These are phyloP conservation scores for Neopestalotiopsis clavispora DNA, from an alignment of 2,329 filamentous ascomycete genomes.

Conservation along the genomic window DNA sequence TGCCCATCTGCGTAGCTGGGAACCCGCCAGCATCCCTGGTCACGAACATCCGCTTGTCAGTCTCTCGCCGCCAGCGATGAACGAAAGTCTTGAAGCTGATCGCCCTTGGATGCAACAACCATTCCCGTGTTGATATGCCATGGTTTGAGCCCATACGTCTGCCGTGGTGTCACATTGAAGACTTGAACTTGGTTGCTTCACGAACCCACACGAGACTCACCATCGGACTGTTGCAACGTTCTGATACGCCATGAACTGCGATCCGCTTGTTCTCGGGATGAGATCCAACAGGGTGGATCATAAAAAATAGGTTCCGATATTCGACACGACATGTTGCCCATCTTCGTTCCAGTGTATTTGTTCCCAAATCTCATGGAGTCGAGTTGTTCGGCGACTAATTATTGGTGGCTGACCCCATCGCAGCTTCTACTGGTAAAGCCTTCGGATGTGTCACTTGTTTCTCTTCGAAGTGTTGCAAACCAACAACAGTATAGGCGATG, in stretches of 20 bases:
- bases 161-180: conserved; percentile 32
- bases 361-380: too few species aligned
- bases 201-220: not conserved
- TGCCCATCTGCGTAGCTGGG: not conserved
- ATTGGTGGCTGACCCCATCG: too few species aligned
- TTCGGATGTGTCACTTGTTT: too few species aligned
- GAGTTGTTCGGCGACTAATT: too few species aligned
- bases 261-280: not conserved
- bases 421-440: too few species aligned
- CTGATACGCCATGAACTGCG: not conserved
- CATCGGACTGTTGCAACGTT: not conserved
- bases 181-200: conserved; percentile 27
- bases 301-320: not conserved
- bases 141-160: conserved; percentile 35
- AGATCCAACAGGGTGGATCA: not conserved
- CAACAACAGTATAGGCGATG: too few species aligned
- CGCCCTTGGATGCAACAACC: not conserved
- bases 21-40: not conserved
- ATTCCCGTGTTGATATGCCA: conserved; percentile 20
- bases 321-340: not conserved
- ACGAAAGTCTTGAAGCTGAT: not conserved
- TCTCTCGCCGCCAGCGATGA: not conserved
- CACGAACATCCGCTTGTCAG: not conserved
- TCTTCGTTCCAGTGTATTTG: too few species aligned
- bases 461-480: too few species aligned